Conservation (phyloP, 2,329 filamentous ascomycete species). For the Westerdykella ornata region DNA sequence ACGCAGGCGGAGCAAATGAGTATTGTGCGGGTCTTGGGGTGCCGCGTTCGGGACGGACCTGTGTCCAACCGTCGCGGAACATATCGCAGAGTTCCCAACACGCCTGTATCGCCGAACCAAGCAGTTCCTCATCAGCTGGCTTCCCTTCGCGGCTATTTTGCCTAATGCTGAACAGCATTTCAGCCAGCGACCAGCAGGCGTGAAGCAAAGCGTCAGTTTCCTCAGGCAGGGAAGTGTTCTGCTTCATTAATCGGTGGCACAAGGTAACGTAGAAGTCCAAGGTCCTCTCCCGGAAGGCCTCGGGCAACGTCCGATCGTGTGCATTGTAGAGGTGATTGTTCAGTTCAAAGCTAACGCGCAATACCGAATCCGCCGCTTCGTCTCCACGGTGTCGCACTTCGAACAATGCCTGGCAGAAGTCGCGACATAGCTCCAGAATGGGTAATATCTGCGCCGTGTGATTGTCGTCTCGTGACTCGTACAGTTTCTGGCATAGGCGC, state of each 20-base stretch:
- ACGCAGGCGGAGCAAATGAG: slow-evolving; percentile 53
- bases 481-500: slow-evolving; percentile 84
- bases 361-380: slow-evolving; percentile 73
- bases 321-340: slow-evolving; percentile 95
- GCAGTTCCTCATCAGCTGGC: slow-evolving; percentile 69
- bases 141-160: slow-evolving; percentile 72
- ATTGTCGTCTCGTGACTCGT: slow-evolving; percentile 69
- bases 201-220: slow-evolving; percentile 79
- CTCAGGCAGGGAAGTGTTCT: slow-evolving; percentile 67
- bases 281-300: slow-evolving; percentile 81
- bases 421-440: slow-evolving; percentile 79
- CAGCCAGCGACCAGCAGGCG: slow-evolving; percentile 83
- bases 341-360: slow-evolving; percentile 88
- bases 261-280: slow-evolving; percentile 91
- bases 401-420: slow-evolving; percentile 88
- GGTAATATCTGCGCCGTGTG: slow-evolving; percentile 61
- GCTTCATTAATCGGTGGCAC: slow-evolving; percentile 94
- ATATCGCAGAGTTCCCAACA: slow-evolving; percentile 94
- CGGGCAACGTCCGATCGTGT: slow-evolving; percentile 75
- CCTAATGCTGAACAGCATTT: slow-evolving; percentile 86
- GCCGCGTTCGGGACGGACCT: slow-evolving; percentile 75
- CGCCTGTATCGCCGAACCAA: slow-evolving; percentile 81
- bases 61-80: slow-evolving; percentile 86
- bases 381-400: slow-evolving; percentile 74
- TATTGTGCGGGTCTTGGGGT: slow-evolving; percentile 78